phyloP scores from a whole-genome alignment of 225 moss, liverwort and hornwort genomes.

The Takakia lepidozioides region DNA sequence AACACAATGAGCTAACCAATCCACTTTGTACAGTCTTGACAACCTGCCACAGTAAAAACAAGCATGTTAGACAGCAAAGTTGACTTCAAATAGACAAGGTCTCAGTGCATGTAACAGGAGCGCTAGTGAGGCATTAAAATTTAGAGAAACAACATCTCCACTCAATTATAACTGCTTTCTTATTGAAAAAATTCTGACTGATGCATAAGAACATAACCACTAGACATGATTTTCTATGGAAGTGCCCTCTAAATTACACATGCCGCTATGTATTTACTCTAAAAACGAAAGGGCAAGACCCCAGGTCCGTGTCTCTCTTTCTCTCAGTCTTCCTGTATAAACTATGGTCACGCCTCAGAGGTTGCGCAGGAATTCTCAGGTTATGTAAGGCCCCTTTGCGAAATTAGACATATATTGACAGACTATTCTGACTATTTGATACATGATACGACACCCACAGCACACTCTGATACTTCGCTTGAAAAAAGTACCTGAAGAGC shows the following conservation, averaged over 20 bases:
- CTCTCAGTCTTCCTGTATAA: too few relatives aligned
- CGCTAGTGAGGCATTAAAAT: neutral
- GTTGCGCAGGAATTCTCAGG: neutral
- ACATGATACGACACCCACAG: neutral
- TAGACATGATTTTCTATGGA: too few relatives aligned
- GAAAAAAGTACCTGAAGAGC: conserved; percentile 39
- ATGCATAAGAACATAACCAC: too few relatives aligned
- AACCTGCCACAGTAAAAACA: conserved; percentile 21
- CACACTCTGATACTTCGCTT: neutral
- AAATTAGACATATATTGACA: neutral
- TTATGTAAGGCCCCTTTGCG: neutral
- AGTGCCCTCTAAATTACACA: too few relatives aligned
- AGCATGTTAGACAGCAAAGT: neutral
- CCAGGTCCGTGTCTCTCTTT: too few relatives aligned
- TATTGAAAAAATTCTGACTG: too few relatives aligned
- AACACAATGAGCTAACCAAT: conserved; percentile 41
- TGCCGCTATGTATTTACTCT: too few relatives aligned
- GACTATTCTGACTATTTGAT: neutral
- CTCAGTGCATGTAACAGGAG: neutral
- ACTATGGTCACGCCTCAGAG: too few relatives aligned
- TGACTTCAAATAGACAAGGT: neutral
- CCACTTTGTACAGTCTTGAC: conserved; percentile 74
- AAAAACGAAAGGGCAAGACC: too few relatives aligned
- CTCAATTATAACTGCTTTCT: too few relatives aligned
- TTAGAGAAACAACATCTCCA: neutral